Percentiles rank a stretch among this genome's conserved stretches.
Conservation (phyloP, 345 rosid genomes). For the Excoecaria cochinchinensis region DNA sequence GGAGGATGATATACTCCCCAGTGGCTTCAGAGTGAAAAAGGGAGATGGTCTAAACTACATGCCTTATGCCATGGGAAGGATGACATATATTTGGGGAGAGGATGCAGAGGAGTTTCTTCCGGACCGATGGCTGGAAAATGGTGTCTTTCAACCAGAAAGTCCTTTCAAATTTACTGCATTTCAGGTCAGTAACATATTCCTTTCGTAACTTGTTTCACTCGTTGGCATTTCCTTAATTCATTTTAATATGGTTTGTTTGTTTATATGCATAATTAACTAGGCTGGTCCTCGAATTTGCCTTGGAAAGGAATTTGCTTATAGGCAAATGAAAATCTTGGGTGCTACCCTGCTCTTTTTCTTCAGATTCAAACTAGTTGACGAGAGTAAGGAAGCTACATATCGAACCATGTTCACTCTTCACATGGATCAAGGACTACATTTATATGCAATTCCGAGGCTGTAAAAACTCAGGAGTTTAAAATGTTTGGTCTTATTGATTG, state of each 20-base stretch:
- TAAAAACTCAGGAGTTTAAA: background rate
- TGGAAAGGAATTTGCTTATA: constrained; percentile 45
- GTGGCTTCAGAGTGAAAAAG: constrained; percentile 40
- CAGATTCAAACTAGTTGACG: constrained; percentile 35
- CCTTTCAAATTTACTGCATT: constrained; percentile 45
- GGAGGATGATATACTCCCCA: constrained; percentile 40
- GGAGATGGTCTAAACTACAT: constrained; percentile 31
- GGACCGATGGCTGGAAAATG: constrained; percentile 41
- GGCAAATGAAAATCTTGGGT: constrained; percentile 44
- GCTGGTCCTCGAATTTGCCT: constrained; percentile 46
- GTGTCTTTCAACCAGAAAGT: constrained; percentile 32
- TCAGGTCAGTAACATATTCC: constrained; percentile 21
- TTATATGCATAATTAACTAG: constrained; percentile 1
- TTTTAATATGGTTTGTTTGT: background rate
- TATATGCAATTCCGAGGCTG: constrained; percentile 27
- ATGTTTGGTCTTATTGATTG: background rate
- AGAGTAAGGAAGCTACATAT: constrained; percentile 27
- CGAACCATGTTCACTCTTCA: constrained; percentile 46
- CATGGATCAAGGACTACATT: constrained; percentile 41
- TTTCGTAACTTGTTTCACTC: background rate
- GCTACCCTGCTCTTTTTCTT: constrained; percentile 33
- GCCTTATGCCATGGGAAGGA: constrained; percentile 43
- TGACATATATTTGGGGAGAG: constrained; percentile 41
- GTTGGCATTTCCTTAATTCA: background rate
- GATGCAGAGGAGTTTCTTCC: constrained; percentile 41